Conservation (phyloP, 495 filamentous ascomycete genomes). For the Penicillium mononematosum region DNA sequence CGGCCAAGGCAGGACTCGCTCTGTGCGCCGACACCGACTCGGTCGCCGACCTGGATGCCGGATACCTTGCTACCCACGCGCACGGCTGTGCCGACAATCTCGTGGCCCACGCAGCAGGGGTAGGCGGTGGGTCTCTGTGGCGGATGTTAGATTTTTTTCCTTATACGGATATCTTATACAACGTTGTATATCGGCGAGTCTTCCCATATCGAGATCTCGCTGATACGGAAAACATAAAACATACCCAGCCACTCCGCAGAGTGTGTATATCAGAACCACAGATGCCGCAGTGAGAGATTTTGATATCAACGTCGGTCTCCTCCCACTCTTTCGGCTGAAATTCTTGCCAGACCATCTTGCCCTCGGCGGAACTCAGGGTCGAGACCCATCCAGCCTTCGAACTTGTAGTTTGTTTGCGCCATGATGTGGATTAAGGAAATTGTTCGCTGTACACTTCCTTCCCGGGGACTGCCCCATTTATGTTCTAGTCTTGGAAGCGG, state of each 20-base stretch:
- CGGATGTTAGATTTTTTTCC: constrained; percentile 8
- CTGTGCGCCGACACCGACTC: constrained; percentile 87
- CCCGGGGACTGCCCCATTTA: constrained; percentile 19
- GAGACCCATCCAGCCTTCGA: constrained; percentile 81
- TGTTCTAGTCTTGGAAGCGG: constrained; percentile 5
- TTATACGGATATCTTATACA: background rate
- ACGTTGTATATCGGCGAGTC: background rate
- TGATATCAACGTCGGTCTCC: constrained; percentile 68
- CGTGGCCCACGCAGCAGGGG: constrained; percentile 77
- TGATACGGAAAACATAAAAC: constrained; percentile 1
- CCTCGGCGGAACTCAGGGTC: constrained; percentile 56
- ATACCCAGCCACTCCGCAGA: constrained; percentile 69
- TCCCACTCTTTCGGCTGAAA: constrained; percentile 80
- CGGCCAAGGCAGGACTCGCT: constrained; percentile 62
- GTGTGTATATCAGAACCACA: constrained; percentile 68
- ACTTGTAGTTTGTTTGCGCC: constrained; percentile 56
- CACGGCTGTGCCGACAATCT: constrained; percentile 77
- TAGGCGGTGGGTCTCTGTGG: constrained; percentile 54
- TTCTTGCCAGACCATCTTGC: constrained; percentile 74
- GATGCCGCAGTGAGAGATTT: constrained; percentile 45
- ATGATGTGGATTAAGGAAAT: constrained; percentile 15
- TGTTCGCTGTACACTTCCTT: background rate
- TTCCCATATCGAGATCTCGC: background rate
- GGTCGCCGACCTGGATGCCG: constrained; percentile 75
- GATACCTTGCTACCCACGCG: constrained; percentile 67